Percentiles rank a stretch among this genome's conserved stretches.
phyloP scores from a whole-genome alignment of 108 stramenopile genomes.

The Aureococcus anophagefferens region DNA sequence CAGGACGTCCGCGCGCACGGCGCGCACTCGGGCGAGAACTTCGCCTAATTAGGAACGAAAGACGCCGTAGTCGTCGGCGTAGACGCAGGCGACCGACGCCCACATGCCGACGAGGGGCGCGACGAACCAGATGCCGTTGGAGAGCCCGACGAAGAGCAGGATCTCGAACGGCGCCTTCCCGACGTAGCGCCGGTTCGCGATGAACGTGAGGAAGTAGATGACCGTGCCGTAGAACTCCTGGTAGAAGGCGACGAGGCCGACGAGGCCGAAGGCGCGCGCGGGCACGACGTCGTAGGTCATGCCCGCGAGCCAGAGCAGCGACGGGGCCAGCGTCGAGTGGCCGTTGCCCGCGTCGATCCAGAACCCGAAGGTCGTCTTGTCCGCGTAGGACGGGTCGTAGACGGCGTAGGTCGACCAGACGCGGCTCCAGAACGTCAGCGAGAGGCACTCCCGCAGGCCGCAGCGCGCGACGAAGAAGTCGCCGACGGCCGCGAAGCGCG shows the following conservation, averaged over 20 bases:
- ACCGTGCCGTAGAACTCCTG: conserved; percentile 21
- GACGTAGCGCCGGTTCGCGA: conserved; percentile 1
- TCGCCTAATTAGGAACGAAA: too few relatives aligned
- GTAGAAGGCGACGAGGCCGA: conserved; percentile 12
- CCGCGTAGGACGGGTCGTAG: conserved; percentile 30
- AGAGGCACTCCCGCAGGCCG: conserved; percentile 15
- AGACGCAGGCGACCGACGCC: background rate
- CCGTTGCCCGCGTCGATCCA: conserved; percentile 39
- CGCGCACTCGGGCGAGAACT: too few relatives aligned
- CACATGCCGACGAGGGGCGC: conserved; percentile 14
- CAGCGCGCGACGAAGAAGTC: conserved; percentile 17
- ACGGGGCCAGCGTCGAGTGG: conserved; percentile 27
- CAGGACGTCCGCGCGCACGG: too few relatives aligned
- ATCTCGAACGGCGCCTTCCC: conserved; percentile 4
- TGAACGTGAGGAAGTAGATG: conserved; percentile 15
- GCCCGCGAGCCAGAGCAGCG: conserved; percentile 16
- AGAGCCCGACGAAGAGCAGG: conserved; percentile 6
- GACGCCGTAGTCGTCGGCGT: background rate
- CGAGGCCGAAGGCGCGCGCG: conserved; percentile 10
- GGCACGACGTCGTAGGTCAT: conserved; percentile 13
- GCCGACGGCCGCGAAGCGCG: background rate
- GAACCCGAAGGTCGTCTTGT: conserved; percentile 28
- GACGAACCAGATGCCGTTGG: conserved; percentile 21
- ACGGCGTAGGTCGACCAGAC: conserved; percentile 40
- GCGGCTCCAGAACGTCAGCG: conserved; percentile 29